Percentiles rank a stretch among this genome's conserved stretches.
Conservation (phyloP, 2,329 filamentous ascomycete genomes). For the Pleochaeta shiraiana region DNA sequence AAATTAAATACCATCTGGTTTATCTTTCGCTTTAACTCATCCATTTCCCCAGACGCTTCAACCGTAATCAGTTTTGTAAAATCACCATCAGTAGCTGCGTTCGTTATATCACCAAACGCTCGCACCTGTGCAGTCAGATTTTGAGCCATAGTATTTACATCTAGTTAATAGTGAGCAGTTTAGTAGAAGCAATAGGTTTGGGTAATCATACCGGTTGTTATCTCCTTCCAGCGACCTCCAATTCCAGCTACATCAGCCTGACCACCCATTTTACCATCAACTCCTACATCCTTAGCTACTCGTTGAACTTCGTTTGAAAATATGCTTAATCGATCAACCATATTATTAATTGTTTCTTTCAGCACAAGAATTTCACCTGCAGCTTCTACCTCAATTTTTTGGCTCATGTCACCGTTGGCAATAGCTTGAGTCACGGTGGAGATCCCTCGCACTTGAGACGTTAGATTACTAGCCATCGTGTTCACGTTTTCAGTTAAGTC, state of each 20-base stretch:
- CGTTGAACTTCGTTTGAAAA: slow-evolving; percentile 94
- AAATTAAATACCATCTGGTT: slow-evolving; percentile 98
- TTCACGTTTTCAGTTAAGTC: slow-evolving; percentile 85
- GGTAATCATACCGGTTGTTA: slow-evolving; percentile 47
- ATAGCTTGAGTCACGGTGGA: slow-evolving; percentile 90
- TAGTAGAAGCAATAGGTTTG: too few species aligned
- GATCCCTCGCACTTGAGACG: slow-evolving; percentile 64
- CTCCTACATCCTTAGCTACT: slow-evolving; percentile 88
- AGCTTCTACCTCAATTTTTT: slow-evolving; percentile 87
- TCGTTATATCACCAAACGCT: slow-evolving; percentile 97
- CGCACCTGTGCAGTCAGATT: slow-evolving; percentile 89
- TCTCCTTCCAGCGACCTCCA: slow-evolving; percentile 92
- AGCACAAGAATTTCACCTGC: slow-evolving; percentile 86
- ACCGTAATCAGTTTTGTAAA: slow-evolving; percentile 95
- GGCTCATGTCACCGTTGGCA: slow-evolving; percentile 86
- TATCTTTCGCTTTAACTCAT: slow-evolving; percentile 96
- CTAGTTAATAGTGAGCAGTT: slow-evolving; percentile 4
- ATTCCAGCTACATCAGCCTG: slow-evolving; percentile 89
- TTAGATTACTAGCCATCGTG: slow-evolving; percentile 48
- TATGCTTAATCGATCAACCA: slow-evolving; percentile 86
- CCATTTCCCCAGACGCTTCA: slow-evolving; percentile 96
- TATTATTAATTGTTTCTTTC: slow-evolving; percentile 96
- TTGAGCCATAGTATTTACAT: slow-evolving; percentile 24
- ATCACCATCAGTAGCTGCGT: slow-evolving; percentile 87
- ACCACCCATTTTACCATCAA: slow-evolving; percentile 96